Percentiles rank a stretch among this genome's conserved stretches.
Conservation (phyloP, 148 eudicot species). For the Dianthus caryophyllus region DNA sequence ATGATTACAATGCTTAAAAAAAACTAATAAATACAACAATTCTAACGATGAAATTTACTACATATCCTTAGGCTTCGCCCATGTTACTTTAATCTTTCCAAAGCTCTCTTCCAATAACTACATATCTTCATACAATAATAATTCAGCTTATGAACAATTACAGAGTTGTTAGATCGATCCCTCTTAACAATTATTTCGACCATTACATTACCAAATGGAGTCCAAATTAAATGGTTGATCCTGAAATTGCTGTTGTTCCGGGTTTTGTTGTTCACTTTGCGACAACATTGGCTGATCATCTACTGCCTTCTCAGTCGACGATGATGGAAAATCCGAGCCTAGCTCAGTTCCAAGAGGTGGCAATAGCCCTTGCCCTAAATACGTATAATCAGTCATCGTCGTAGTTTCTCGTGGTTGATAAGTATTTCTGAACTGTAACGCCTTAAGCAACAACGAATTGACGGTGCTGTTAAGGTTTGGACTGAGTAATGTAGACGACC, state of each 20-base stretch:
- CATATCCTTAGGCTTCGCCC: constrained; percentile 18
- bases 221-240: constrained; percentile 73
- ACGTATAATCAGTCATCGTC: constrained; percentile 27
- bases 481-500: constrained; percentile 50
- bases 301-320: constrained; percentile 31
- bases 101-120: not conserved
- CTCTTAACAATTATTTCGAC: not conserved
- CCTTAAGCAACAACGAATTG: constrained; percentile 65
- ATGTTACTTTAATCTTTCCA: constrained; percentile 6
- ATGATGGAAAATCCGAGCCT: constrained; percentile 34
- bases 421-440: constrained; percentile 49
- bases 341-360: constrained; percentile 28
- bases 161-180: constrained; percentile 15
- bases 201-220: constrained; percentile 76
- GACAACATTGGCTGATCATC: constrained; percentile 28
- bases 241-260: constrained; percentile 23
- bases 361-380: constrained; percentile 40
- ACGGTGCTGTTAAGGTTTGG: constrained; percentile 46
- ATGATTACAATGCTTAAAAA: not conserved
- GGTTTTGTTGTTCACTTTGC: constrained; percentile 16
- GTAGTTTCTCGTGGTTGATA: constrained; percentile 35
- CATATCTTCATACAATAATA: not conserved
- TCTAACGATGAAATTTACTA: not conserved
- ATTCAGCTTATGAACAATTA: constrained; percentile 10
- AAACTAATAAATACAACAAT: not conserved